Evolutionary conservation across 106 monocot species (phyloP).

Genomic region (Acanthochlamys bracteata): DNA sequence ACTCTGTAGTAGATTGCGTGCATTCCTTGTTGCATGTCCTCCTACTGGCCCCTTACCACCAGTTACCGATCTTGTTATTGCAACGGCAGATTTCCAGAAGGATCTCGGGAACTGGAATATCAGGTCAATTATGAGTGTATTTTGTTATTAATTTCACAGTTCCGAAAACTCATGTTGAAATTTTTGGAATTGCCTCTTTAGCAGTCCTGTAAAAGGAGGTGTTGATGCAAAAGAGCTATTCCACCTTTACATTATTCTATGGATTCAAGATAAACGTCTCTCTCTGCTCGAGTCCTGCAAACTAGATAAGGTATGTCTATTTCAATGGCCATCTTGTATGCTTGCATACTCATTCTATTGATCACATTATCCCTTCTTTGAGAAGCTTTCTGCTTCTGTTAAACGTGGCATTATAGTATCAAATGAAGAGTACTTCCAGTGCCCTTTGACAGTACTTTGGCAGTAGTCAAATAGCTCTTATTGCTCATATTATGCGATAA

Average conservation of each 20-base stretch:
- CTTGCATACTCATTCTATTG: too few species aligned
- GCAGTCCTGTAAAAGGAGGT: conserved; percentile 76
- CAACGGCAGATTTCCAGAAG: conserved; percentile 87
- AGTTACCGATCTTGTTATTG: conserved; percentile 86
- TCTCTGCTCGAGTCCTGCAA: conserved; percentile 81
- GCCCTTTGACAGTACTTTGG: background rate
- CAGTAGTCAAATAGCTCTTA: background rate
- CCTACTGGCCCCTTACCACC: conserved; percentile 74
- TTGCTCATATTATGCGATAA: too few species aligned
- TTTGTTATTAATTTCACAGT: background rate
- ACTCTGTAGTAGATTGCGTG: conserved; percentile 72
- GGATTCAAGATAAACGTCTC: conserved; percentile 95
- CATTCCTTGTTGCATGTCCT: conserved; percentile 89
- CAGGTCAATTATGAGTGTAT: conserved; percentile 28
- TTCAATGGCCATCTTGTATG: background rate
- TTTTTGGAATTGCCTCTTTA: background rate
- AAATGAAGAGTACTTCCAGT: background rate
- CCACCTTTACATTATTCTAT: conserved; percentile 84
- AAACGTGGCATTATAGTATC: too few species aligned
- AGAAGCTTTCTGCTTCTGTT: too few species aligned
- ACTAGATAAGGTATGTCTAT: conserved; percentile 66
- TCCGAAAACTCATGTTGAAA: background rate
- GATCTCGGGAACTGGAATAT: conserved; percentile 92
- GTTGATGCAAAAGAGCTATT: conserved; percentile 97
- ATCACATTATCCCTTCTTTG: too few species aligned